Percentiles rank a stretch among this genome's conserved stretches.
Evolutionary conservation across 805 yeast genomes (phyloP).

Genomic region (Yarrowia sp.): DNA sequence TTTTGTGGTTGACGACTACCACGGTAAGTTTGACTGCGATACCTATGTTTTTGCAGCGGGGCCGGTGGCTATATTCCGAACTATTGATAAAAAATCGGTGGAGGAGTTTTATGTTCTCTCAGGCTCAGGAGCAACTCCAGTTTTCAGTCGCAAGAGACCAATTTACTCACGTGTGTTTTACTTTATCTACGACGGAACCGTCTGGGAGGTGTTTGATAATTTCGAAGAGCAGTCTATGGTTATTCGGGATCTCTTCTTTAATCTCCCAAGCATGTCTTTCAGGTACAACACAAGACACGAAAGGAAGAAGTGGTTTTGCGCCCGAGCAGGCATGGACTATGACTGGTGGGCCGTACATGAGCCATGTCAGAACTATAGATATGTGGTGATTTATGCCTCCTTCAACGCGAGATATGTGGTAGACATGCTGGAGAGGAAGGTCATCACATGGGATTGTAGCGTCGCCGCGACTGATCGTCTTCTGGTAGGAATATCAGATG

Average conservation of each 20-base stretch:
- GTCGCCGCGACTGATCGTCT: not conserved
- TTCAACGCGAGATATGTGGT: not conserved
- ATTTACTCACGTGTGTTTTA: not conserved
- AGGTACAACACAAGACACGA: not conserved
- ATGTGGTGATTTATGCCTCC: not conserved
- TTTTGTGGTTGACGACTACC: not conserved
- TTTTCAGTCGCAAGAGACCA: not conserved
- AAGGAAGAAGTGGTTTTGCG: not conserved
- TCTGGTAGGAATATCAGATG: not conserved
- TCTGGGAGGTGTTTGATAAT: not conserved
- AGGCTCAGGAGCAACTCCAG: not conserved
- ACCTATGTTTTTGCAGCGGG: not conserved
- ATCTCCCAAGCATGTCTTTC: not conserved
- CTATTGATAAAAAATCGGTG: not conserved
- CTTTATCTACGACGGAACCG: not conserved
- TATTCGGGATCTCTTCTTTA: not conserved
- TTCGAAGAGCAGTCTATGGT: not conserved
- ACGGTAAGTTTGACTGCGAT: not conserved
- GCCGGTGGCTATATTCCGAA: not conserved
- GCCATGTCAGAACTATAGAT: not conserved
- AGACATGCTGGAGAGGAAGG: not conserved
- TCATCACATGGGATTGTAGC: not conserved
- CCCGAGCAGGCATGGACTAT: not conserved
- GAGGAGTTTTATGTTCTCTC: not conserved
- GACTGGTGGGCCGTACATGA: not conserved